phyloP scores from a whole-genome alignment of 2,329 filamentous ascomycete genomes.

The Graphilbum sp. region DNA sequence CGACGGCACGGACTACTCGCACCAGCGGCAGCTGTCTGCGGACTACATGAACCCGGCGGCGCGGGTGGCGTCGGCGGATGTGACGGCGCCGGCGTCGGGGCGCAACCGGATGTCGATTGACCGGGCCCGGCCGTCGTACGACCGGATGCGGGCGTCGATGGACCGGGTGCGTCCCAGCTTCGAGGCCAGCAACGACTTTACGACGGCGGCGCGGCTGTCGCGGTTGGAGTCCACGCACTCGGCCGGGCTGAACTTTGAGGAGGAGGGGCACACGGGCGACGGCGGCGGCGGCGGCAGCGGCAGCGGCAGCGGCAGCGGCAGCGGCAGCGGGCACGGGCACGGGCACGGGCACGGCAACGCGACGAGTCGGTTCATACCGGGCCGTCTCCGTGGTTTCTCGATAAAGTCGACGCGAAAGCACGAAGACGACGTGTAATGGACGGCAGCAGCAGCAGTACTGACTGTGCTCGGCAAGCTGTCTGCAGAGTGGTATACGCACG shows the following conservation, averaged over 20 bases:
- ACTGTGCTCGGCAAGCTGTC: too few species aligned
- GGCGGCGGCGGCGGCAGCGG: background rate
- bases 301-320: too few species aligned
- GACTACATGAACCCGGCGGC: constrained; percentile 49
- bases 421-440: too few species aligned
- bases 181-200: constrained; percentile 81
- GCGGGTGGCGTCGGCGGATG: constrained; percentile 23
- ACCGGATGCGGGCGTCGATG: constrained; percentile 73
- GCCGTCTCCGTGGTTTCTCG: constrained; percentile 13
- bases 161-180: constrained; percentile 72
- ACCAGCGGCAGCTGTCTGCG: constrained; percentile 7
- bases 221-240: constrained; percentile 64
- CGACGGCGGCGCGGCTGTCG: constrained; percentile 69
- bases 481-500: too few species aligned
- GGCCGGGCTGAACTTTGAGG: constrained; percentile 1
- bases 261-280: too few species aligned
- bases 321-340: too few species aligned
- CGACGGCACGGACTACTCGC: constrained; percentile 69
- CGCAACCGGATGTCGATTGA: constrained; percentile 34
- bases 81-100: constrained; percentile 1
- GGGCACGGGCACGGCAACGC: too few species aligned
- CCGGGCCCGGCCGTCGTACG: constrained; percentile 66
- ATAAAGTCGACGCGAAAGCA: constrained; percentile 9
- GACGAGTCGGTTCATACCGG: constrained; percentile 8
- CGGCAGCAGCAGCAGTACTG: too few species aligned